A percentile compares a stretch with the other conserved stretches of the same genome.
Conservation (phyloP, 73 alveolate species). For the Paramecium biaurelia region DNA sequence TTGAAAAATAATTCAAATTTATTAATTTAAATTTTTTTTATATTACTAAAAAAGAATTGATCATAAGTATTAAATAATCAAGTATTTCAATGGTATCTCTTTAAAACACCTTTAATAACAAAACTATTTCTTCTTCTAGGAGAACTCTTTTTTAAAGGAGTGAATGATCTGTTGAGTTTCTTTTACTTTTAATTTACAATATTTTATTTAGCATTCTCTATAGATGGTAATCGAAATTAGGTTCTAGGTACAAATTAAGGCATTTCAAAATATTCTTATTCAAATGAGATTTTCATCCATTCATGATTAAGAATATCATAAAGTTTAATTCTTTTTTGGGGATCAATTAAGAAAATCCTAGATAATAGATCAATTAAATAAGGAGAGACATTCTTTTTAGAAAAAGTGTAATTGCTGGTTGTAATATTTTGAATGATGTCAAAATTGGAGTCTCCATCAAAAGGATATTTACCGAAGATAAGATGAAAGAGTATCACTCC, state of each 20-base stretch:
- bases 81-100: neutral
- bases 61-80: neutral
- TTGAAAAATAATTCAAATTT: neutral
- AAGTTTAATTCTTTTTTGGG: neutral
- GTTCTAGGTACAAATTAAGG: neutral
- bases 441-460: conserved; percentile 26
- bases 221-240: neutral
- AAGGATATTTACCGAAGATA: conserved; percentile 34
- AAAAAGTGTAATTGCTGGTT: neutral
- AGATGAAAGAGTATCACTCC: conserved; percentile 53
- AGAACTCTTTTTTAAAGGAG: neutral
- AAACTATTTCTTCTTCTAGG: neutral
- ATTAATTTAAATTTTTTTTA: neutral
- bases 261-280: neutral
- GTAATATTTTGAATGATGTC: neutral
- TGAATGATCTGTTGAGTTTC: neutral
- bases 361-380: neutral
- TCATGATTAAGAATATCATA: conserved; percentile 19
- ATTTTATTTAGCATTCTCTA: neutral
- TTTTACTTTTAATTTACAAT: neutral
- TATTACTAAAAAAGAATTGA: neutral
- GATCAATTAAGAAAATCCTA: conserved; percentile 4
- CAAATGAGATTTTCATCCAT: neutral
- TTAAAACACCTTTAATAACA: neutral
- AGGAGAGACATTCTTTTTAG: neutral